Evolutionary conservation across 306 rosid species (phyloP).

Genomic region (Senna siamea): DNA sequence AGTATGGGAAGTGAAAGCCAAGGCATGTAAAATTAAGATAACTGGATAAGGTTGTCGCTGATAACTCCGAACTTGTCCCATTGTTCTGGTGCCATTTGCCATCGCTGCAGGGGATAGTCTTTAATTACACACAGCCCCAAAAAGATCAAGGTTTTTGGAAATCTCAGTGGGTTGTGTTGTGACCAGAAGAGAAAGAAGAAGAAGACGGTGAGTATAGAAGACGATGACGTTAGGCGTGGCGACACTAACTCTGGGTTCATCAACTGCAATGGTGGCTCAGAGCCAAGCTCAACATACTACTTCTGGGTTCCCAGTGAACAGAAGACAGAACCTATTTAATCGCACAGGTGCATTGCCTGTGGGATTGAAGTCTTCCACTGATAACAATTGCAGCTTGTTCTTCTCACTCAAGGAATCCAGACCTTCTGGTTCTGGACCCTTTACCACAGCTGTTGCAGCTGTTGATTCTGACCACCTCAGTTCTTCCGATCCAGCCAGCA

Average conservation of each 20-base stretch:
- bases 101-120: neutral
- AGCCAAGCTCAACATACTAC: constrained; percentile 37
- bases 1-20: neutral
- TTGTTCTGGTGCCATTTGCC: constrained; percentile 12
- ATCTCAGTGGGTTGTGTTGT: neutral
- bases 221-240: constrained; percentile 46
- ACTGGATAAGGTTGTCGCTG: constrained; percentile 32
- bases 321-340: constrained; percentile 26
- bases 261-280: constrained; percentile 44
- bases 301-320: constrained; percentile 31
- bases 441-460: constrained; percentile 68
- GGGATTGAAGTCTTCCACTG: constrained; percentile 36
- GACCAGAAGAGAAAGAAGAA: neutral
- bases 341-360: constrained; percentile 34
- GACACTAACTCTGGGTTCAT: constrained; percentile 53
- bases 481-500: constrained; percentile 59
- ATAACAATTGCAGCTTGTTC: constrained; percentile 42
- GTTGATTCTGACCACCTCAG: constrained; percentile 72
- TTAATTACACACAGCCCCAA: neutral
- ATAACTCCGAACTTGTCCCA: neutral
- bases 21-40: constrained; percentile 12
- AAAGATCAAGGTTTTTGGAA: neutral
- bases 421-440: constrained; percentile 37
- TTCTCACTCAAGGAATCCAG: constrained; percentile 48
- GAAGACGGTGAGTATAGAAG: neutral